Evolutionary conservation across 176 grass and related monocot species (phyloP).

Genomic region (Carex parvula): DNA sequence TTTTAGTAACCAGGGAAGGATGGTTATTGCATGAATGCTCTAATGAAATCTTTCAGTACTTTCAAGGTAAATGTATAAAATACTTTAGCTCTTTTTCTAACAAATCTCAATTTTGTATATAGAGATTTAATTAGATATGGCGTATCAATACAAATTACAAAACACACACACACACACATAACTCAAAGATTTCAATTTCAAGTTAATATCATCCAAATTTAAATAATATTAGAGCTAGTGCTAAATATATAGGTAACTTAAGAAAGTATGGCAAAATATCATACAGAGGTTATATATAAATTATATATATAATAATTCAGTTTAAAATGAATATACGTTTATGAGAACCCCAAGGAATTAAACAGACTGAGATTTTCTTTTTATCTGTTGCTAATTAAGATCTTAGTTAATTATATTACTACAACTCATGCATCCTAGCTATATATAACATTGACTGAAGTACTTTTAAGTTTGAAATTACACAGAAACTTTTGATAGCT

Average conservation of each 20-base stretch:
- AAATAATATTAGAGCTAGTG: background rate
- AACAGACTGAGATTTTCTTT: background rate
- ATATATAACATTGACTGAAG: background rate
- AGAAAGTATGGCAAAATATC: background rate
- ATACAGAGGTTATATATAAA: background rate
- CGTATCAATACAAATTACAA: background rate
- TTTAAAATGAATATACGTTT: background rate
- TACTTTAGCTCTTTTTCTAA: background rate
- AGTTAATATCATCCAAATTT: background rate
- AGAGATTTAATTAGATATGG: background rate
- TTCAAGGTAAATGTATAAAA: background rate
- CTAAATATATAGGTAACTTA: background rate
- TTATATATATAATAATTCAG: background rate
- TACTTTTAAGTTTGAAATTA: background rate
- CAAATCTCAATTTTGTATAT: background rate
- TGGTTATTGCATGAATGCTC: background rate
- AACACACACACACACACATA: background rate
- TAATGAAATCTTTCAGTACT: background rate
- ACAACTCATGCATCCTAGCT: background rate
- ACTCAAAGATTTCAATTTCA: background rate
- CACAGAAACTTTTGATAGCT: background rate
- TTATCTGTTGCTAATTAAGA: background rate
- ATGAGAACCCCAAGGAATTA: background rate
- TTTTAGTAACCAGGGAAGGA: background rate
- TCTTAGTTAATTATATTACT: too few species aligned